Evolutionary conservation across 352 stramenopile genomes (phyloP).

Genomic region (Phytophthora quininea): DNA sequence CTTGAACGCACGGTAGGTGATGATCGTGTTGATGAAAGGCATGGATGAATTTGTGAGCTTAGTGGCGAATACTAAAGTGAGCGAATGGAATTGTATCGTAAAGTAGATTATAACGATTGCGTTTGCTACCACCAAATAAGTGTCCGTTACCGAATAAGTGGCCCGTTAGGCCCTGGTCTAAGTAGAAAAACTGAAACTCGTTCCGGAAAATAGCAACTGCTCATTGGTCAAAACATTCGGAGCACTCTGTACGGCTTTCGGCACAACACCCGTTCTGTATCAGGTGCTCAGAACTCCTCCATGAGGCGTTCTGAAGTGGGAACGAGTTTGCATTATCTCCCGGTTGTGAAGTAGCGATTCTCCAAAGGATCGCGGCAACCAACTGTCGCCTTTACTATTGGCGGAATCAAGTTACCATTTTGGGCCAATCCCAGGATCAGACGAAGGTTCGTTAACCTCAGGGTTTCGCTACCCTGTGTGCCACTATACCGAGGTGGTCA

Average conservation of each 20-base stretch:
- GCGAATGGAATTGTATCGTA: background rate
- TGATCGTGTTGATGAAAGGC: background rate
- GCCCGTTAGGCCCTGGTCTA: background rate
- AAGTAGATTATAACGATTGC: background rate
- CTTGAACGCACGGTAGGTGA: background rate
- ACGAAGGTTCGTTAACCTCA: too few species aligned
- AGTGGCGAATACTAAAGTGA: background rate
- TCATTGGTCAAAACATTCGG: background rate
- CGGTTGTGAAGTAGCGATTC: background rate
- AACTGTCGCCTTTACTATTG: too few species aligned
- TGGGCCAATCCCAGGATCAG: too few species aligned
- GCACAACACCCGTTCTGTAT: background rate
- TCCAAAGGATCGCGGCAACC: too few species aligned
- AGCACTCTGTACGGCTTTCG: background rate
- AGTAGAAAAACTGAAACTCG: background rate
- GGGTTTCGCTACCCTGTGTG: too few species aligned
- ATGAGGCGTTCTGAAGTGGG: conserved; percentile 5
- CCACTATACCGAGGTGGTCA: too few species aligned
- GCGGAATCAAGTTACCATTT: too few species aligned
- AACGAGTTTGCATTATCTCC: conserved; percentile 12
- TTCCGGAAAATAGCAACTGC: background rate
- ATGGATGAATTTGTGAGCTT: background rate
- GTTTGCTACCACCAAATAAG: background rate
- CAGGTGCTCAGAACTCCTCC: background rate
- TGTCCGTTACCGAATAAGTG: background rate